Conservation (phyloP, 495 filamentous ascomycete species). For the Tirmania nivea region DNA sequence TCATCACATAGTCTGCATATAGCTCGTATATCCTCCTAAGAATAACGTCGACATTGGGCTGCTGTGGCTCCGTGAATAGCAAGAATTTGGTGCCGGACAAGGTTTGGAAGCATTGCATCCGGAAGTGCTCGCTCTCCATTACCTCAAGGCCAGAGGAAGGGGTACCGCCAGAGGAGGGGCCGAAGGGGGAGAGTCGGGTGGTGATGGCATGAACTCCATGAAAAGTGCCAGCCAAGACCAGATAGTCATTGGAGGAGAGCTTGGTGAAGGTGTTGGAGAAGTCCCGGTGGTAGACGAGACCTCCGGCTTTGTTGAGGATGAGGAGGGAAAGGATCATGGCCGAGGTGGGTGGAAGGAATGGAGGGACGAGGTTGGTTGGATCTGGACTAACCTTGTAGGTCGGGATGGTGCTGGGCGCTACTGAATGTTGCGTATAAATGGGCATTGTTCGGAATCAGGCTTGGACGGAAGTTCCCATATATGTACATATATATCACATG, state of each 20-base stretch:
- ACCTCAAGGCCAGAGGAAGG: constrained; percentile 60
- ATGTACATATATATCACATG: too few relatives aligned
- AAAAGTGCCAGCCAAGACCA: constrained; percentile 94
- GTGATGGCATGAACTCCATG: constrained; percentile 93
- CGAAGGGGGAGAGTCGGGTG: constrained; percentile 46
- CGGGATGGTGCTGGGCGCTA: too few relatives aligned
- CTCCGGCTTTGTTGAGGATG: constrained; percentile 95
- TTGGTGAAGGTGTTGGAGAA: constrained; percentile 68
- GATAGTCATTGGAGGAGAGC: constrained; percentile 78
- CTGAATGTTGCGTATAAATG: too few relatives aligned
- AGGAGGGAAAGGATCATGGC: constrained; percentile 54
- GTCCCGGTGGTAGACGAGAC: constrained; percentile 82
- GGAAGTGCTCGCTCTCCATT: constrained; percentile 76
- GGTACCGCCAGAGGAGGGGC: constrained; percentile 24
- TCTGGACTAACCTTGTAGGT: too few relatives aligned
- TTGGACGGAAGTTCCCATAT: too few relatives aligned
- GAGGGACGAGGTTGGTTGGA: too few relatives aligned
- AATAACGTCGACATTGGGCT: constrained; percentile 64
- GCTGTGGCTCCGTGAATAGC: constrained; percentile 79
- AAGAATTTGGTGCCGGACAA: constrained; percentile 88
- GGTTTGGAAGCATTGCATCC: constrained; percentile 85
- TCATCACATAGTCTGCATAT: constrained; percentile 95
- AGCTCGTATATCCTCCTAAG: constrained; percentile 75
- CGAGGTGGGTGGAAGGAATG: too few relatives aligned
- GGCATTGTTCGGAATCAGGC: too few relatives aligned